A percentile compares a stretch with the other conserved stretches of the same genome.
These are phyloP conservation scores for Alternaria longipes DNA, from an alignment of 2,329 filamentous ascomycete genomes.

Conservation along the genomic window DNA sequence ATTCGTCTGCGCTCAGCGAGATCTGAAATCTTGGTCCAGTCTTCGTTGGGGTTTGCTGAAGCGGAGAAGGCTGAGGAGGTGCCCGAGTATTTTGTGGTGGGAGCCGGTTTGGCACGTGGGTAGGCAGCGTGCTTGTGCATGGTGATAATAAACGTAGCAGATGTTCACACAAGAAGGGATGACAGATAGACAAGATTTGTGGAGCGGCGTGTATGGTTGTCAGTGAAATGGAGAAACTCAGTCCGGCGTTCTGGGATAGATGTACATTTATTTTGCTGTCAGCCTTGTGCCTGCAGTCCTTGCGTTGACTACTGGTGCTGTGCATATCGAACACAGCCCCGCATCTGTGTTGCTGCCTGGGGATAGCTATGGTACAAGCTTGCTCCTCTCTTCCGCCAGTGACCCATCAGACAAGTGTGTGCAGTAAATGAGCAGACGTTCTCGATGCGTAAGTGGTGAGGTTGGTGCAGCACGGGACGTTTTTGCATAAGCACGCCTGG, in stretches of 20 bases:
- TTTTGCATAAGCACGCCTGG: too few species aligned
- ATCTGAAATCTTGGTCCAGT: constrained; percentile 99
- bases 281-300: too few species aligned
- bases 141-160: constrained; percentile 28
- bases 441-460: too few species aligned
- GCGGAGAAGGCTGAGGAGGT: constrained; percentile 95
- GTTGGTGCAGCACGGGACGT: too few species aligned
- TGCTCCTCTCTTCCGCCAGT: too few species aligned
- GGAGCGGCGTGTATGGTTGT: constrained; percentile 22
- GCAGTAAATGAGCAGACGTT: too few species aligned
- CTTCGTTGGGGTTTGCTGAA: constrained; percentile 93
- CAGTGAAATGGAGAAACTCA: constrained; percentile 35
- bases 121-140: constrained; percentile 59
- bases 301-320: too few species aligned
- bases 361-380: too few species aligned
- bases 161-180: constrained; percentile 42
- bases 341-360: too few species aligned
- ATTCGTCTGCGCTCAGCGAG: constrained; percentile 92
- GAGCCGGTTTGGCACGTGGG: constrained; percentile 52
- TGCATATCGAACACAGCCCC: too few species aligned
- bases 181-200: constrained; percentile 19
- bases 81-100: constrained; percentile 71
- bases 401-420: too few species aligned
- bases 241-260: constrained; percentile 34
- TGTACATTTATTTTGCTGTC: constrained; percentile 44